Conservation (phyloP, 371 early-diverging fungal genomes). For the Apophysomyces sp. region DNA sequence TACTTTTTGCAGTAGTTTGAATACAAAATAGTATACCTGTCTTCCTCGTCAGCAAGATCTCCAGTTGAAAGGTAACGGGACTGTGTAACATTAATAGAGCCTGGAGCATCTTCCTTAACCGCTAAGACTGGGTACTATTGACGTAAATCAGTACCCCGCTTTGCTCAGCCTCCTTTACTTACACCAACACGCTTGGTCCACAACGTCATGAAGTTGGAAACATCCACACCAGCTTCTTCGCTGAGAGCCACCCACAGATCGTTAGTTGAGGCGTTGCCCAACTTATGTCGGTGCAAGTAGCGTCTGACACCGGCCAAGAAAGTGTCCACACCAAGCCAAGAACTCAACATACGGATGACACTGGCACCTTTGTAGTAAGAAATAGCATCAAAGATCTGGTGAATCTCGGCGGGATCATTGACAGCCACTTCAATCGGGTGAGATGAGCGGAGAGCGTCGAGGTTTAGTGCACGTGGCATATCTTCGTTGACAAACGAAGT, state of each 20-base stretch:
- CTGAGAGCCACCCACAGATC: slow-evolving; percentile 86
- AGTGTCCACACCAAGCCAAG: slow-evolving; percentile 56
- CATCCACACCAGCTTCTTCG: slow-evolving; percentile 68
- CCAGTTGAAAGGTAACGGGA: slow-evolving; percentile 79
- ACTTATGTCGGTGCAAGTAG: slow-evolving; percentile 77
- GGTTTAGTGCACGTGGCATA: slow-evolving; percentile 66
- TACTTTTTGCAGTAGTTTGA: slow-evolving; percentile 37
- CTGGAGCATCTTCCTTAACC: slow-evolving; percentile 49
- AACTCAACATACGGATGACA: slow-evolving; percentile 87
- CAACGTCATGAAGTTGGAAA: slow-evolving; percentile 71
- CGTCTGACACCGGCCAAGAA: slow-evolving; percentile 73
- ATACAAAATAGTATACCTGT: slow-evolving; percentile 28
- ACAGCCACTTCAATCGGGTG: slow-evolving; percentile 91
- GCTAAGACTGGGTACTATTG: slow-evolving; percentile 69
- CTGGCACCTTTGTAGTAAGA: slow-evolving; percentile 91
- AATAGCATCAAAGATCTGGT: slow-evolving; percentile 77
- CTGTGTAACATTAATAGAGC: slow-evolving; percentile 65
- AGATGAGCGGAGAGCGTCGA: slow-evolving; percentile 76
- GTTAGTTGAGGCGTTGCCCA: slow-evolving; percentile 76
- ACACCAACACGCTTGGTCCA: slow-evolving; percentile 87
- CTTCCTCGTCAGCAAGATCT: slow-evolving; percentile 64
- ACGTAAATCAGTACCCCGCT: neutral
- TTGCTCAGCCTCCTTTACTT: slow-evolving; percentile 19
- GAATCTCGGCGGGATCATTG: slow-evolving; percentile 71
- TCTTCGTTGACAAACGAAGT: slow-evolving; percentile 78